These are phyloP conservation scores for Xylaria sp. DNA, from an alignment of 2,329 filamentous ascomycete species.

Conservation along the genomic window DNA sequence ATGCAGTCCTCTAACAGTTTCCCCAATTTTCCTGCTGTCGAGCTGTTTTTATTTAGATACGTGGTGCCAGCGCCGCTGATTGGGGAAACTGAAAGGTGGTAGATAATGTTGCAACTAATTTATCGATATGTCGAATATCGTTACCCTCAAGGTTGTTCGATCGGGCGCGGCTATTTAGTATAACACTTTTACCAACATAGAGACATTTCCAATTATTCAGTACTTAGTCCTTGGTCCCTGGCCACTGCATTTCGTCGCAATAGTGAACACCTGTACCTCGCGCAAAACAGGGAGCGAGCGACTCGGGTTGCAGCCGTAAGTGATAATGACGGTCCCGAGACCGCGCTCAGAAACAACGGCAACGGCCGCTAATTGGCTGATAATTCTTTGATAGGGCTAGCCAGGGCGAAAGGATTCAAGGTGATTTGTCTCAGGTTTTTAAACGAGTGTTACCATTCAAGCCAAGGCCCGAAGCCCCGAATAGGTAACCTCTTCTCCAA, in stretches of 20 bases:
- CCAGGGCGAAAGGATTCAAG: slow-evolving; percentile 16
- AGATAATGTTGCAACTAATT: slow-evolving; percentile 12
- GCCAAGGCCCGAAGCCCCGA: slow-evolving; percentile 2
- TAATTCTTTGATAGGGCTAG: slow-evolving; percentile 12
- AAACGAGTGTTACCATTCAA: slow-evolving; percentile 10
- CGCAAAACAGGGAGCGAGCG: not conserved
- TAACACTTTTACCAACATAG: not conserved
- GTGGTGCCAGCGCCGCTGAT: not conserved
- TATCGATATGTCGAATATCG: not conserved
- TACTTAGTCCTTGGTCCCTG: not conserved
- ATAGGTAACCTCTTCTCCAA: not conserved
- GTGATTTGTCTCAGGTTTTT: slow-evolving; percentile 23
- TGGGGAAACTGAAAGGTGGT: not conserved
- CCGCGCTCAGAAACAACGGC: not conserved
- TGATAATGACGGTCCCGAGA: slow-evolving; percentile 24
- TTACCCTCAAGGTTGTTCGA: not conserved
- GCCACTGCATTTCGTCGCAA: not conserved
- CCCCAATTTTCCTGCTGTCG: not conserved
- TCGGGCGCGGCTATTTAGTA: not conserved
- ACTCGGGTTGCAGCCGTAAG: slow-evolving; percentile 17
- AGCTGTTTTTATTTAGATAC: not conserved
- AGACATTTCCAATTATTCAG: not conserved
- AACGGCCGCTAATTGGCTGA: slow-evolving; percentile 14
- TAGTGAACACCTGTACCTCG: not conserved
- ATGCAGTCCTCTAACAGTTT: not conserved